Evolutionary conservation across 2,329 filamentous ascomycete species (phyloP), one percentile per base, ranked within the genome.

Genomic region (Alternaria brassicicola): DNA sequence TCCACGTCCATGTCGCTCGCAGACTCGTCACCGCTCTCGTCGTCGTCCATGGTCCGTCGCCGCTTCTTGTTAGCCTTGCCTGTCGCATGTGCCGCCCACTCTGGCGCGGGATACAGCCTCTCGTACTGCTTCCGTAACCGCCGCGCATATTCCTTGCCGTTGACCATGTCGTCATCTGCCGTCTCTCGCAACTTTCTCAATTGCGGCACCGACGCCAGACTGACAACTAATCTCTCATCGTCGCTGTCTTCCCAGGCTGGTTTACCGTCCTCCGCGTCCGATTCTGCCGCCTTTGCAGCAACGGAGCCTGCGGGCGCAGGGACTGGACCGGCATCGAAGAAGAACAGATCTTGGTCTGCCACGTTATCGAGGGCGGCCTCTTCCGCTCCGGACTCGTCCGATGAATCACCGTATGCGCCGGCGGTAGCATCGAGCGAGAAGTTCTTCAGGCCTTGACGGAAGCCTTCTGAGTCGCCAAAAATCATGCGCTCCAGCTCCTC

Each of bases 231-330:
- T 52, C 91, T 86, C 73, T 98, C 95, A 73, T 99, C 95, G 70
- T 99, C 95, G 77, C 93, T 98, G 75, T 99, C 95, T 67, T 93
- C 88, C 95, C 95, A 99, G 1, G 88, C 91, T 3, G 89, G 84
- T 19, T 82, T 81, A 35, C 76, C 76, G 4, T 70, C 67, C 23
- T 77, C 66, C 17, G 76, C 75, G 19, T 78, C 78, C 31, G 75
- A 77, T 30, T 78, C 79, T 1, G 56, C 67, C 21, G 77, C 73
- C 21, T 81, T 77, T 2, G 74, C 73, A 33, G 78, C 77, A 4
- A 75, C 72, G 19, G 77, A 74, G 43, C 77, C 75, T 55, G 78
- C 74, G 46, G 75, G 73, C 64, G 78, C 75, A 62, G 81, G 68
- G 45, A 76, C 69, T 23, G 83, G 80, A 38, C 86, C 87, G 1